Evolutionary conservation across 768 basidiomycete genomes (phyloP), one percentile per base, ranked within the genome.

Genomic region (Panaeolus cyanescens): DNA sequence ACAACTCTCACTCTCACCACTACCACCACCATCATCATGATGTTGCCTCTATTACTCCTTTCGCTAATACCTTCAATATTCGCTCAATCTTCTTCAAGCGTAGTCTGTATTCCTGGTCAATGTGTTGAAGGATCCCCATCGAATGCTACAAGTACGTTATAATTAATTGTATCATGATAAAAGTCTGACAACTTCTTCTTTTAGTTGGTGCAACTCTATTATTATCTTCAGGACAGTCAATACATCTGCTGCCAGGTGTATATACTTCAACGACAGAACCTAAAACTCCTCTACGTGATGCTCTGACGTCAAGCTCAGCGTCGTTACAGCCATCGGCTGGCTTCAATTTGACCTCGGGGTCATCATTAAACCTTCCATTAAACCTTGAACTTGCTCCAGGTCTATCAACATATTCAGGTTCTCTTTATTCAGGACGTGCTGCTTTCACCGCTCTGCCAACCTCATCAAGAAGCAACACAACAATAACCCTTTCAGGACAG

Each of bases 81-180:
- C 72, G 85, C 88, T 54, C 86, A 88, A 75, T 72, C 77, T 72
- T 79, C 82, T 75, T 81, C 87, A 34, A 77, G 79, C 68, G 83
- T 93, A 59, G 76, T 93, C 60, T 93, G 92, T 83, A 78, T 90
- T 85, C 85, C 92, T 71, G 92, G 91, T 65, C 92, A 93, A 87
- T 94, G 92, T 80, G 76, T 93, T 58, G 82, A 92, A 72, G 92
- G 92, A 45, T 85, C 79, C 74, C n/a, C 25, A 15, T 85, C 89
- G 32, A 93, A 93, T 68, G 86, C 83, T 37, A 89, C 91, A 66
- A 77, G 90, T 87, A 58, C 39, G 77, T 75, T 80, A 85, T 66
- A 85, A 83, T 72, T 77, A 1, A 25, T 28, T 22, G n/a, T 20
- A 7, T 22, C 28, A 5, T 25, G 19, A 59, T 17, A 37, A 5